phyloP scores from a whole-genome alignment of 257 asterid genomes.

The Rhazya stricta region DNA sequence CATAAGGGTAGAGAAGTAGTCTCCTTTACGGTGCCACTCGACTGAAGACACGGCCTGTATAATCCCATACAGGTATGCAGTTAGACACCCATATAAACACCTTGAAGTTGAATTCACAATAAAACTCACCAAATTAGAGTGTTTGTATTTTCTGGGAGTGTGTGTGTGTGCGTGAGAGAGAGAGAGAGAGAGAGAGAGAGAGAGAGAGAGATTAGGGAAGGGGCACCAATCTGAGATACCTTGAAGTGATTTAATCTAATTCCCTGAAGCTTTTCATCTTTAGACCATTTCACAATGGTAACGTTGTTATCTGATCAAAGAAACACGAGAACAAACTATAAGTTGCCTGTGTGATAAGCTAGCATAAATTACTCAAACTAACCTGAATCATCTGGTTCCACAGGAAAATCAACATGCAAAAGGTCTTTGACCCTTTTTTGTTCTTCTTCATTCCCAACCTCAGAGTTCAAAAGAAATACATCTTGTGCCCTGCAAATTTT shows the following conservation, averaged over 20 bases:
- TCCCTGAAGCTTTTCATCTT: slow-evolving; percentile 63
- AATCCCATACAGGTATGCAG: slow-evolving; percentile 21
- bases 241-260: slow-evolving; percentile 83
- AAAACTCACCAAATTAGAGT: not conserved
- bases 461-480: slow-evolving; percentile 59
- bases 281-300: slow-evolving; percentile 58
- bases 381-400: slow-evolving; percentile 58
- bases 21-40: slow-evolving; percentile 99
- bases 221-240: slow-evolving; percentile 37
- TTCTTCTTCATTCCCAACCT: slow-evolving; percentile 69
- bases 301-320: slow-evolving; percentile 47
- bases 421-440: slow-evolving; percentile 54
- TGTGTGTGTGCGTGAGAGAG: not conserved
- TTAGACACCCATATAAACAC: slow-evolving; percentile 12
- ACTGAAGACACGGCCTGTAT: slow-evolving; percentile 78
- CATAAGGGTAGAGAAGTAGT: slow-evolving; percentile 78
- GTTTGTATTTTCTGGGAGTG: not conserved
- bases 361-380: slow-evolving; percentile 21
- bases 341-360: not conserved
- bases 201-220: not conserved
- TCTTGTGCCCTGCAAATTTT: slow-evolving; percentile 59
- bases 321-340: slow-evolving; percentile 9
- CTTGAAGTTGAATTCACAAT: not conserved
- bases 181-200: not conserved
- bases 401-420: slow-evolving; percentile 48